Base-by-base conservation (phyloP, 2,329 filamentous ascomycete species). In the Grosmannia serpens region DNA sequence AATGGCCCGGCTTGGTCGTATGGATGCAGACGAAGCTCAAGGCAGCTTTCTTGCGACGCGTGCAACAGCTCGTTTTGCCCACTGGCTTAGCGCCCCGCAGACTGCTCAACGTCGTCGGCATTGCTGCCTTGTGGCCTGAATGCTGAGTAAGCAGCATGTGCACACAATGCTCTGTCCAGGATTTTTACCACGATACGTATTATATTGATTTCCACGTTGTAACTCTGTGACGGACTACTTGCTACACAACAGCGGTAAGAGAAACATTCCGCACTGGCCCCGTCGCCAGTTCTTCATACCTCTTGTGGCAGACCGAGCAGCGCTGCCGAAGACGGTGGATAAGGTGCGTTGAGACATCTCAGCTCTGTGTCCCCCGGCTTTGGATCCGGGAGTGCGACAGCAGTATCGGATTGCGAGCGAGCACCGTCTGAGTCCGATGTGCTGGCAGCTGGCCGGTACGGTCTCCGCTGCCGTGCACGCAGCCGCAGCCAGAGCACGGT, bases 41-140 rank as follows among this genome's bases (percentile, higher is more conserved):
- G 61, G 61, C 61, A 62, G 61, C 61, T 60, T 57, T 60, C 44
- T 46, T 53, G 57, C 59, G 59, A 62, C 61, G 61, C 61, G 61
- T 62, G 61, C 61, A 54, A 58, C 58, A 59, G 27, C 46, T 11
- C n/a, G 22, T 22, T 56, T 55, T n/a, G n/a, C n/a, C n/a, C n/a
- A n/a, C n/a, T n/a, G n/a, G n/a, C n/a, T n/a, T n/a, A n/a, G n/a
- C n/a, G n/a, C n/a, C 17, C 59, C 55, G 59, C 38, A 54, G 59
- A 35, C 41, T 13, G 35, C 59, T 22, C 31, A 53, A 44, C 52
- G 52, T 47, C 51, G 11, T 11, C 7, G 47, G 22, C 47, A 20
- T 58, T 47, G 55, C 55, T 57, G 55, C 58, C 58, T 60, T 60
- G 44, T 44, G 46, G 58, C 55, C 58, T 5, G 10, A 33, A 33